Percentiles rank a stretch among this genome's conserved stretches.
These are phyloP conservation scores for Mollisiaceae sp. DNA, from an alignment of 2,329 filamentous ascomycete genomes.

Conservation along the genomic window DNA sequence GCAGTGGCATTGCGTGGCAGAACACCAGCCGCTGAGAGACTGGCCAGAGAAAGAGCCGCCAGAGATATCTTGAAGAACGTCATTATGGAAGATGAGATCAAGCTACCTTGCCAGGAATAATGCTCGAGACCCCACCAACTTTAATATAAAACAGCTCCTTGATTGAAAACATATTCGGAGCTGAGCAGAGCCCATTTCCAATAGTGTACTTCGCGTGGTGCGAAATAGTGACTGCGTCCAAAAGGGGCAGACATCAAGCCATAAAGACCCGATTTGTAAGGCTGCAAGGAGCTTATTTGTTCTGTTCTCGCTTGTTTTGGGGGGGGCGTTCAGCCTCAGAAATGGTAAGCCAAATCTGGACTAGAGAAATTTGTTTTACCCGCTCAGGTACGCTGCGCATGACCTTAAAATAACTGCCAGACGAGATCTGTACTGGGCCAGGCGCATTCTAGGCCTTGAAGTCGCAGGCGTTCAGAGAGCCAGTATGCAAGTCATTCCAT, in stretches of 20 bases:
- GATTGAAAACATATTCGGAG: background rate
- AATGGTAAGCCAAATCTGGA: background rate
- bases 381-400: background rate
- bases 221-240: background rate
- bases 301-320: background rate
- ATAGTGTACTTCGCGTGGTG: background rate
- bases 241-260: background rate
- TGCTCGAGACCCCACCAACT: background rate
- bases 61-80: background rate
- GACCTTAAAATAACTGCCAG: background rate
- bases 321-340: constrained; percentile 8
- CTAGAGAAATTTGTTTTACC: background rate
- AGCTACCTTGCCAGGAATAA: background rate
- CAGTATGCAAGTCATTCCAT: too few relatives aligned
- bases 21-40: background rate
- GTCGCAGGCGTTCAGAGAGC: too few relatives aligned
- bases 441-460: background rate
- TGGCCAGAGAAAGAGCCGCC: constrained; percentile 1
- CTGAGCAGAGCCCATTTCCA: background rate
- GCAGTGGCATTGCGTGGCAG: background rate
- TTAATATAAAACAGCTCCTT: background rate
- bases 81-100: background rate
- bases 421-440: too few relatives aligned
- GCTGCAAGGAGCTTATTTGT: background rate
- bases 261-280: background rate